phyloP scores from a whole-genome alignment of 805 yeast species.

The Kluyveromyces aestuarii region DNA sequence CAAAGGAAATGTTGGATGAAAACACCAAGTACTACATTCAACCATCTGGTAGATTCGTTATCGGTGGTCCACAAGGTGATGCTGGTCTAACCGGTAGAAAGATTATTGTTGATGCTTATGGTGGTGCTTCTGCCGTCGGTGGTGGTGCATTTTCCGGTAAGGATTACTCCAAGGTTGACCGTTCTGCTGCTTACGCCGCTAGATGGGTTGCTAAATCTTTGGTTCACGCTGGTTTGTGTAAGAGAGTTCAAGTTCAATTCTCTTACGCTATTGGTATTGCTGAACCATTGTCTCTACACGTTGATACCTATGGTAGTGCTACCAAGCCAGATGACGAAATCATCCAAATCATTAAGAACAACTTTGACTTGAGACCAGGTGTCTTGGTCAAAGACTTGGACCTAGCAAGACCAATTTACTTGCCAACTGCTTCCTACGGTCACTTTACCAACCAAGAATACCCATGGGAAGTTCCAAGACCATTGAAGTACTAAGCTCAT shows the following conservation, averaged over 20 bases:
- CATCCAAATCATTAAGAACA: slow-evolving; percentile 82
- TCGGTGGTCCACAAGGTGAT: slow-evolving; percentile 99
- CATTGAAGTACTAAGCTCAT: slow-evolving; percentile 44
- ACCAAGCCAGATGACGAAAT: slow-evolving; percentile 81
- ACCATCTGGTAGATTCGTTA: slow-evolving; percentile 98
- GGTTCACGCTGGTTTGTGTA: slow-evolving; percentile 88
- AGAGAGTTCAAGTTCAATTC: slow-evolving; percentile 96
- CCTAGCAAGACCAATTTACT: slow-evolving; percentile 97
- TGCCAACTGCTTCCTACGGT: slow-evolving; percentile 98
- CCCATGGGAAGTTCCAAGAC: slow-evolving; percentile 97
- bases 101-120: slow-evolving; percentile 98
- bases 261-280: slow-evolving; percentile 99
- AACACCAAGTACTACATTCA: slow-evolving; percentile 96
- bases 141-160: slow-evolving; percentile 99
- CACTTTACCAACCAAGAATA: slow-evolving; percentile 98
- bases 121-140: slow-evolving; percentile 99
- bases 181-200: slow-evolving; percentile 99
- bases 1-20: slow-evolving; percentile 83
- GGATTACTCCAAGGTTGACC: slow-evolving; percentile 99
- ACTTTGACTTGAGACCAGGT: slow-evolving; percentile 99
- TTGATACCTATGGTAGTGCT: slow-evolving; percentile 97
- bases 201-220: slow-evolving; percentile 99
- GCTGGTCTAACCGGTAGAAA: slow-evolving; percentile 99
- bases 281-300: slow-evolving; percentile 95
- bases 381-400: slow-evolving; percentile 92